phyloP scores from a whole-genome alignment of 352 stramenopile genomes.

The Phytophthora aleatoria region DNA sequence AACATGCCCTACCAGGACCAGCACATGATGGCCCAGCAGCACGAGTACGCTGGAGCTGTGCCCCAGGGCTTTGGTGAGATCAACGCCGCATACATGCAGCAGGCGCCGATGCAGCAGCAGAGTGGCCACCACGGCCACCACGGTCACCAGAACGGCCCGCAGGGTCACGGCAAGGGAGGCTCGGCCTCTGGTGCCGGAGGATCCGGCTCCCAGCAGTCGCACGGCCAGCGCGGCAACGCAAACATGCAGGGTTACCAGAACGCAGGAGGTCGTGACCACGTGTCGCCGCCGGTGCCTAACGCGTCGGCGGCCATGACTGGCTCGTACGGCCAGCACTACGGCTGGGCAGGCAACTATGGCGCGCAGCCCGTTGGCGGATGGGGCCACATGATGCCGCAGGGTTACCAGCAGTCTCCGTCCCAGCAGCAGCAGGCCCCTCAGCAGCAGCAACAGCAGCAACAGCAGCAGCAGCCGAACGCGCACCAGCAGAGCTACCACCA shows the following conservation, averaged over 20 bases:
- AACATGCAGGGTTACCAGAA: conserved; percentile 68
- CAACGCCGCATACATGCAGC: conserved; percentile 75
- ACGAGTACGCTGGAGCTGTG: conserved; percentile 78
- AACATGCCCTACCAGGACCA: conserved; percentile 88
- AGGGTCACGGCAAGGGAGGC: conserved; percentile 69
- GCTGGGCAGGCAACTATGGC: conserved; percentile 77
- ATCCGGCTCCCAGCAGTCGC: conserved; percentile 50
- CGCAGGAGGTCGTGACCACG: conserved; percentile 55
- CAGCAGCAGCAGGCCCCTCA: conserved; percentile 50
- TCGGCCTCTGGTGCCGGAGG: conserved; percentile 40
- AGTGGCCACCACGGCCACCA: conserved; percentile 56
- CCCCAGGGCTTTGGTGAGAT: conserved; percentile 87
- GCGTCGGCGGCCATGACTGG: conserved; percentile 59
- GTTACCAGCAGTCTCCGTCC: conserved; percentile 76
- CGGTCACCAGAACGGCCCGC: conserved; percentile 57
- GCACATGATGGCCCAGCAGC: conserved; percentile 78
- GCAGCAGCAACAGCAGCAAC: conserved; percentile 66
- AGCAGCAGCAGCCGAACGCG: conserved; percentile 64
- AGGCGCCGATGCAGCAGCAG: conserved; percentile 55
- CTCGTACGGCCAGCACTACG: conserved; percentile 81
- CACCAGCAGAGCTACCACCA: conserved; percentile 85
- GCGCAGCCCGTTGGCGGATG: conserved; percentile 75
- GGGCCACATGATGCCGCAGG: conserved; percentile 85
- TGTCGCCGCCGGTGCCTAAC: conserved; percentile 73
- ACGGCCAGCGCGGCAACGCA: conserved; percentile 60